Base-by-base conservation (phyloP, 2,329 filamentous ascomycete species). In the Zasmidium angulare region DNA sequence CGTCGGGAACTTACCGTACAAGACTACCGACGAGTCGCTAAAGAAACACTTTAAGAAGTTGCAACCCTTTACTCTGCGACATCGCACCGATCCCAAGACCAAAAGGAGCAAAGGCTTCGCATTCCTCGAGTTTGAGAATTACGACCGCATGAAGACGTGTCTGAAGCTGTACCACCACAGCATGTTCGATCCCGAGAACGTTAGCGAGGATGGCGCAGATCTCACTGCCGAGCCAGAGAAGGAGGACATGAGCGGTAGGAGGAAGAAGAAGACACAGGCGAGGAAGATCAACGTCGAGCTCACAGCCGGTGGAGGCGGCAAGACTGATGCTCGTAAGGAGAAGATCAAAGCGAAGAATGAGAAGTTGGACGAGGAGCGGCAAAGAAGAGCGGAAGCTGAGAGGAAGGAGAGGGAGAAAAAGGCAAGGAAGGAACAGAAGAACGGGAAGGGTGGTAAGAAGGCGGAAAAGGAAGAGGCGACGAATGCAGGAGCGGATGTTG, bases 231-330 rank as follows among this genome's bases (percentile, higher is more conserved):
- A 47, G 56, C 50, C 20, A 50, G 24, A 52, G 55, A 56, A 59
- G 49, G 54, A 54, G 31, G 50, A 60, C 4, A 58, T 52, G 40
- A 48, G 56, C 50, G 51, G 61, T 81, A 58, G 61, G n/a, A 68
- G 64, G 52, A 60, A 64, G 31, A 66, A 69, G 58, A 67, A 72
- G 80, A 87, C 75, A 78, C 80, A 63, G 17, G 78, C 86, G 53
- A 82, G 93, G 68, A 89, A 88, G 76, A 96, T 98, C 70, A 97
- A 96, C 72, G 90, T 97, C 23, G 93, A 97, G 78, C 78, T 98
- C 66, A 96, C 92, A 84, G 93, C 90, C 40, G 83, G 83, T 53
- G 93, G 93, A 46, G 93, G 93, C 61, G 88, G 88, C 62, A 96
- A 92, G 74, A 90, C 86, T 49, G 82, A 86, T 64, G 78, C 82